These are phyloP conservation scores for Berberis thunbergii DNA, from an alignment of 164 flowering plant species.

Conservation along the genomic window DNA sequence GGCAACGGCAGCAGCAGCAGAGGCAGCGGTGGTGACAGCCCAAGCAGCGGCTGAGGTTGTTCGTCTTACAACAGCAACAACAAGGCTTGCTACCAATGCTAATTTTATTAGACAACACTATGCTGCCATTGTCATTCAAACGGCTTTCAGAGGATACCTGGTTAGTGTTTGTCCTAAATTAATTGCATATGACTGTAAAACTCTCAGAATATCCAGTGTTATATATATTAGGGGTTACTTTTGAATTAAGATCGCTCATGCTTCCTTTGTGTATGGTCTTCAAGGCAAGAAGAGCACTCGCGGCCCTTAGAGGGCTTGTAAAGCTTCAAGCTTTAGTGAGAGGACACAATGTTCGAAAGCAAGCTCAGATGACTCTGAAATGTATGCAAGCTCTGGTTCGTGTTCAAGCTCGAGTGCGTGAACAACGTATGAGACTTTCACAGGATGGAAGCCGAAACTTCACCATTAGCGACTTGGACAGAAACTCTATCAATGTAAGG, in stretches of 20 bases:
- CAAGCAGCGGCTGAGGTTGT: conserved; percentile 57
- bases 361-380: conserved; percentile 64
- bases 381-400: conserved; percentile 82
- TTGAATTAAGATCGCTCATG: neutral
- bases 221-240: neutral
- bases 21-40: conserved; percentile 63
- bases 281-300: conserved; percentile 81
- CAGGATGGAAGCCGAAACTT: conserved; percentile 40
- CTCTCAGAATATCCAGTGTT: too few relatives aligned
- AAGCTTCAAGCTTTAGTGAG: conserved; percentile 86
- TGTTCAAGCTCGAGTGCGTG: conserved; percentile 60
- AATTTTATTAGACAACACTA: conserved; percentile 19
- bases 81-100: conserved; percentile 2
- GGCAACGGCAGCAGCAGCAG: conserved; percentile 53
- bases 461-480: conserved; percentile 25
- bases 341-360: conserved; percentile 73
- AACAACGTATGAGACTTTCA: conserved; percentile 51
- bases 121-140: conserved; percentile 61
- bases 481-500: too few relatives aligned
- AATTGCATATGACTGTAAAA: too few relatives aligned
- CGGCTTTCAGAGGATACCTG: conserved; percentile 81
- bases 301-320: conserved; percentile 76
- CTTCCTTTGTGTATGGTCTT: conserved; percentile 1
- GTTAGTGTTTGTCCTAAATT: conserved; percentile 15
- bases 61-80: conserved; percentile 37